These are phyloP conservation scores for Cutaneotrichosporon sp. DNA, from an alignment of 1,284 basidiomycete species.

Conservation along the genomic window DNA sequence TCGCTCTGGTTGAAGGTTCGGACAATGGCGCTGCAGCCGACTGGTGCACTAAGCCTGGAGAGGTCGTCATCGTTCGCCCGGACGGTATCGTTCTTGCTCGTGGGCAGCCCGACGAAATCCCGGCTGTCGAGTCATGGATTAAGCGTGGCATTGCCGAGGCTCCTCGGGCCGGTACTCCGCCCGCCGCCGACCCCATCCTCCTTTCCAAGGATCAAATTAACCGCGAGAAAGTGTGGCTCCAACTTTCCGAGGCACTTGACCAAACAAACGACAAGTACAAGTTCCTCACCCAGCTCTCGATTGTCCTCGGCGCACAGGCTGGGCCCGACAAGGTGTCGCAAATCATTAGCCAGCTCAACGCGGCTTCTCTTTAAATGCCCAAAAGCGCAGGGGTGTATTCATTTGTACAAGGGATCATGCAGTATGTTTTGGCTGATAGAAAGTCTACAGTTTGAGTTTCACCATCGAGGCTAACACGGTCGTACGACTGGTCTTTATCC, in stretches of 20 bases:
- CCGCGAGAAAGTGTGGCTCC: conserved; percentile 22
- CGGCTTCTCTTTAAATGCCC: neutral
- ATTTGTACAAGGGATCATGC: conserved; percentile 3
- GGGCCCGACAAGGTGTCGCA: conserved; percentile 16
- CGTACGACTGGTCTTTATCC: neutral
- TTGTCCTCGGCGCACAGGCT: conserved; percentile 21
- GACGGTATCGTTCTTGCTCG: conserved; percentile 25
- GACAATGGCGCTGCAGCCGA: conserved; percentile 15
- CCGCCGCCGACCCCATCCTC: conserved; percentile 16
- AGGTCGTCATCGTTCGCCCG: conserved; percentile 24
- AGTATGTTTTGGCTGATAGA: neutral
- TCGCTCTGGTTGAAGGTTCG: conserved; percentile 13
- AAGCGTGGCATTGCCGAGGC: conserved; percentile 8
- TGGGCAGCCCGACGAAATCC: conserved; percentile 10
- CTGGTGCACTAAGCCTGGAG: conserved; percentile 14
- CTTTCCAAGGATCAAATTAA: conserved; percentile 17
- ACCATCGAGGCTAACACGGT: no score
- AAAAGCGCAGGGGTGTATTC: neutral
- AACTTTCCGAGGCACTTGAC: conserved; percentile 24
- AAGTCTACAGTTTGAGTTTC: no score
- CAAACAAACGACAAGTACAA: conserved; percentile 11
- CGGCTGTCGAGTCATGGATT: conserved; percentile 12
- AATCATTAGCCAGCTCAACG: conserved; percentile 10
- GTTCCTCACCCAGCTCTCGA: conserved; percentile 21
- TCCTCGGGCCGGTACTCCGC: neutral